Conservation (phyloP, 305 asterid species). For the Fraxinus platypoda region DNA sequence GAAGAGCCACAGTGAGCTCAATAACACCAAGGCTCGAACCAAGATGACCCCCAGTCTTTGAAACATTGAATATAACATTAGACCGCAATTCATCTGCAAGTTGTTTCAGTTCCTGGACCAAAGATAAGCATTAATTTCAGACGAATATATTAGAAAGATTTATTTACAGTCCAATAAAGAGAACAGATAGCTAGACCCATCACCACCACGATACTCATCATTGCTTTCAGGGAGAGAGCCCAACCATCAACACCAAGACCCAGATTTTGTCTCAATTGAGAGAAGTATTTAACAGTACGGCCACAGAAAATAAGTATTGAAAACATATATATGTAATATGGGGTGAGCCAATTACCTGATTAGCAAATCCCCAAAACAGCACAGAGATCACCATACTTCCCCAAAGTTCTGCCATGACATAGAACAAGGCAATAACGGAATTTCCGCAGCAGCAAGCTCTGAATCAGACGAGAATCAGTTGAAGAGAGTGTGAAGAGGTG, state of each 20-base stretch:
- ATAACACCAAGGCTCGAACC: constrained; percentile 96
- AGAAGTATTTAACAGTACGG: constrained; percentile 92
- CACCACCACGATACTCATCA: constrained; percentile 89
- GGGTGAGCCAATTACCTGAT: constrained; percentile 59
- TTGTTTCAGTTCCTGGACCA: constrained; percentile 78
- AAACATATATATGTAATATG: background rate
- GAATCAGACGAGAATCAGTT: too few species aligned
- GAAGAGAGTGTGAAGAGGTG: too few species aligned
- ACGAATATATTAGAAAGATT: background rate
- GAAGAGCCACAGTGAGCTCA: constrained; percentile 96
- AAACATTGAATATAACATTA: constrained; percentile 88
- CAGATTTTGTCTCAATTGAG: constrained; percentile 64
- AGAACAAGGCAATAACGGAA: constrained; percentile 43
- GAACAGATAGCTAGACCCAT: constrained; percentile 78
- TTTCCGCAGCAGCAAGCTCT: too few species aligned
- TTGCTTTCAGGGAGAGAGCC: constrained; percentile 84
- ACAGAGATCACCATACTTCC: constrained; percentile 95
- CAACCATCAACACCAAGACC: constrained; percentile 99
- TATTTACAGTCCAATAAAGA: constrained; percentile 16
- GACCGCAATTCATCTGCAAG: constrained; percentile 86
- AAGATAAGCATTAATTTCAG: constrained; percentile 5
- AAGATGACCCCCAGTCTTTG: constrained; percentile 96
- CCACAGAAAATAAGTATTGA: constrained; percentile 72
- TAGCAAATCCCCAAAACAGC: constrained; percentile 97
- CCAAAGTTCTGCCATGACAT: constrained; percentile 99